Conservation (phyloP, 2,329 filamentous ascomycete species). For the Colletotrichum sojae region DNA sequence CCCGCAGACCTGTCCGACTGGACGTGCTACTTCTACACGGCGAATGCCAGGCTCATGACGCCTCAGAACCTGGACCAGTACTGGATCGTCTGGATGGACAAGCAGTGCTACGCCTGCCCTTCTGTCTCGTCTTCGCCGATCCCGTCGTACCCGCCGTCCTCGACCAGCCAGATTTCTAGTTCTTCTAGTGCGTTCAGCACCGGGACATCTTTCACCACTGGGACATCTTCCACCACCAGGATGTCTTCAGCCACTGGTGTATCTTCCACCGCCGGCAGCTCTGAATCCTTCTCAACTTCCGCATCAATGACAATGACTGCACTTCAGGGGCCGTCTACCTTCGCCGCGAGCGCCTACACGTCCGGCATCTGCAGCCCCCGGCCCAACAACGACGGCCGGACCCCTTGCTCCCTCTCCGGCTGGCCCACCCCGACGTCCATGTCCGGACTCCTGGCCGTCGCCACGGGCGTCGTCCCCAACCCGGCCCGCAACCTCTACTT, state of each 20-base stretch:
- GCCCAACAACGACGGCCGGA: constrained; percentile 13
- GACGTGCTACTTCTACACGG: constrained; percentile 33
- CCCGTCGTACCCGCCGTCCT: background rate
- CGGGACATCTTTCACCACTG: no score
- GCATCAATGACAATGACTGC: background rate
- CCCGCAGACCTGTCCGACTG: constrained; percentile 22
- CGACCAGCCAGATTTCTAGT: background rate
- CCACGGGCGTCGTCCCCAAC: constrained; percentile 13
- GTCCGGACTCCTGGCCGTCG: constrained; percentile 20
- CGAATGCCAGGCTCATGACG: constrained; percentile 19
- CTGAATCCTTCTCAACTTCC: background rate
- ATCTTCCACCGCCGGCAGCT: background rate
- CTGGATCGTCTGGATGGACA: constrained; percentile 31
- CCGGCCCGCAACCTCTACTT: constrained; percentile 12
- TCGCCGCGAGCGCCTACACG: constrained; percentile 7
- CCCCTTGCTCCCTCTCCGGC: constrained; percentile 23
- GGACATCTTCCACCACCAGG: background rate
- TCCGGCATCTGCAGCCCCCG: constrained; percentile 11
- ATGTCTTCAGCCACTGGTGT: no score
- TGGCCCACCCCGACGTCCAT: constrained; percentile 23
- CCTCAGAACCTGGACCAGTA: constrained; percentile 22
- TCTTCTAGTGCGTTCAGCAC: background rate
- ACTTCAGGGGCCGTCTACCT: constrained; percentile 3
- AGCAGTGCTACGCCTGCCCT: constrained; percentile 19
- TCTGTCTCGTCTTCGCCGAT: background rate